These are phyloP conservation scores for Saccharomyces eubayanus DNA, from an alignment of 805 yeast species.

Conservation along the genomic window DNA sequence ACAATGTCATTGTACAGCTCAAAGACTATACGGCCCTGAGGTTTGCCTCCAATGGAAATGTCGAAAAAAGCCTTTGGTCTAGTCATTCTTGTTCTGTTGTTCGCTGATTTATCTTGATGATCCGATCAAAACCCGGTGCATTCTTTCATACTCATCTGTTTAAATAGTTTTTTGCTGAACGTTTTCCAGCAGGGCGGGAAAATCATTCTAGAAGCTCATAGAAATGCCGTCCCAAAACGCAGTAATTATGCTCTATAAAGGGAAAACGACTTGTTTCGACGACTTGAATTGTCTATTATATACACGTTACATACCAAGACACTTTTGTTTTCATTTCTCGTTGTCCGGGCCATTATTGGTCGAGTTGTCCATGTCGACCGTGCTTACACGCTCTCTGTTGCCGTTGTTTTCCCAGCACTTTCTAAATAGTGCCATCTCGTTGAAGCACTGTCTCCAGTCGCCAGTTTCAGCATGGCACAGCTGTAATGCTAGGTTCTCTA, in stretches of 20 bases:
- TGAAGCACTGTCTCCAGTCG: constrained; percentile 70
- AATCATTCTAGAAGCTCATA: neutral
- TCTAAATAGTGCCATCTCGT: constrained; percentile 56
- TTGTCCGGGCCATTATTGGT: neutral
- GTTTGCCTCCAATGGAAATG: constrained; percentile 59
- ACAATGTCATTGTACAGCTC: constrained; percentile 66
- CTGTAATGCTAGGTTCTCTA: constrained; percentile 61
- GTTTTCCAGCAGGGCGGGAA: neutral
- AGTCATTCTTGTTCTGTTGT: constrained; percentile 5
- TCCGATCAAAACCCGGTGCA: neutral
- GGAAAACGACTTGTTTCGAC: neutral
- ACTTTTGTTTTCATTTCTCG: neutral
- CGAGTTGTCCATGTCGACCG: constrained; percentile 18
- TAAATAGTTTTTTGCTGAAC: neutral
- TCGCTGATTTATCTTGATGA: neutral
- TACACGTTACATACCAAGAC: neutral
- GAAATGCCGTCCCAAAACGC: neutral
- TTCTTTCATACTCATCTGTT: neutral
- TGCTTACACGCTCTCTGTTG: constrained; percentile 40
- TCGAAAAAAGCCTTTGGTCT: constrained; percentile 66
- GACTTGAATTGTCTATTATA: neutral
- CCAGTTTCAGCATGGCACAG: constrained; percentile 74
- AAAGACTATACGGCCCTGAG: constrained; percentile 70
- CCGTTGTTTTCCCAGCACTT: constrained; percentile 55
- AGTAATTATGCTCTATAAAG: neutral